These are phyloP conservation scores for Ceriops decandra DNA, from an alignment of 345 rosid species.

Conservation along the genomic window DNA sequence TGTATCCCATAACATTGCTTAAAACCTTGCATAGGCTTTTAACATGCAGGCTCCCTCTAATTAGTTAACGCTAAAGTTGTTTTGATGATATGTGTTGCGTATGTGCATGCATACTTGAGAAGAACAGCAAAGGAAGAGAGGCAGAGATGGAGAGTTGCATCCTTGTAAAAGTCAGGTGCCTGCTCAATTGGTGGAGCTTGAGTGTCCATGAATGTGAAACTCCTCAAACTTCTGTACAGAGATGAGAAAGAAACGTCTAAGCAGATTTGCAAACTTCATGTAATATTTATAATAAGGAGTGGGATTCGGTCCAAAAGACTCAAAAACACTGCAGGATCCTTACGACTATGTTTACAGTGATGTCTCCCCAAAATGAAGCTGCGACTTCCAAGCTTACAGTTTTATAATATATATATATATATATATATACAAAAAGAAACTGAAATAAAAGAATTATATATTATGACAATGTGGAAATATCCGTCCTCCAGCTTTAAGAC, in stretches of 20 bases:
- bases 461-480: background rate
- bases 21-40: too few relatives aligned
- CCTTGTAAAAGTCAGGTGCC: background rate
- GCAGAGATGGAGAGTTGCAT: background rate
- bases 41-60: too few relatives aligned
- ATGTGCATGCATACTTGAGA: background rate
- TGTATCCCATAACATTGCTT: too few relatives aligned
- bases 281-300: too few relatives aligned
- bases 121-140: background rate
- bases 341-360: too few relatives aligned
- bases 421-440: background rate
- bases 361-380: too few relatives aligned
- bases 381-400: too few relatives aligned
- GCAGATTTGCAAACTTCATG: background rate
- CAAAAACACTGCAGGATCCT: too few relatives aligned
- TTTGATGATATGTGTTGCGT: too few relatives aligned
- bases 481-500: constrained; percentile 9
- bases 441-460: constrained; percentile 3
- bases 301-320: too few relatives aligned
- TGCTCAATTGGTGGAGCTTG: background rate
- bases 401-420: background rate
- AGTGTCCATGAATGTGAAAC: background rate
- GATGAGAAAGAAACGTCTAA: background rate
- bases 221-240: background rate
- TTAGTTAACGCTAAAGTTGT: too few relatives aligned